Conservation (phyloP, 2,329 filamentous ascomycete species). For the Aureobasidium sp. region DNA sequence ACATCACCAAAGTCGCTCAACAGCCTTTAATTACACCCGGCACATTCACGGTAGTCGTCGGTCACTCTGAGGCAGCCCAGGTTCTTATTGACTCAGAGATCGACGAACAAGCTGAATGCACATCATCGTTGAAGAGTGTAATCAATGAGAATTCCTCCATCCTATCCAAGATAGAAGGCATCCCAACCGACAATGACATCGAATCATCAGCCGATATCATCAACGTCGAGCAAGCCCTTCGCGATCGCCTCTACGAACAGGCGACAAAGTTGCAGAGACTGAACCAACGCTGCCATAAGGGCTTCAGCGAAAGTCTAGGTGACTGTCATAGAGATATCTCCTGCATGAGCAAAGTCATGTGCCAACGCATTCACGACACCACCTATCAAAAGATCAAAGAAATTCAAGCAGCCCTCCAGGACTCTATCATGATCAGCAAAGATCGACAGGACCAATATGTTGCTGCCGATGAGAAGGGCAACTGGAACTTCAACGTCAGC, state of each 20-base stretch:
- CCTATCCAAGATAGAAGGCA: background rate
- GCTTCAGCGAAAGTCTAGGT: background rate
- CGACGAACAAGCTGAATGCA: background rate
- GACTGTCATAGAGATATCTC: conserved; percentile 18
- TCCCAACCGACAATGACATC: conserved; percentile 16
- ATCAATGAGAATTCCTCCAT: conserved; percentile 16
- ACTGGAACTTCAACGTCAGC: conserved; percentile 13
- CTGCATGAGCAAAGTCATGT: conserved; percentile 21
- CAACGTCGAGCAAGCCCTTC: background rate
- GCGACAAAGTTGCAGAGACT: conserved; percentile 4
- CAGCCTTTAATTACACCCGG: background rate
- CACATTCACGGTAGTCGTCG: conserved; percentile 9
- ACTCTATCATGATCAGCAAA: conserved; percentile 16
- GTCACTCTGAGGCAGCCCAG: conserved; percentile 2
- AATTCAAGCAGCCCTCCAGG: conserved; percentile 11
- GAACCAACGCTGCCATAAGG: conserved; percentile 14
- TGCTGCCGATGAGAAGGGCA: conserved; percentile 1
- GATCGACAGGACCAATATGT: conserved; percentile 7
- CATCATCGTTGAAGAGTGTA: background rate
- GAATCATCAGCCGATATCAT: background rate
- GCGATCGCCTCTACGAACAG: conserved; percentile 12
- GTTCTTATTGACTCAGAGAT: background rate
- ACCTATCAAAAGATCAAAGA: conserved; percentile 10
- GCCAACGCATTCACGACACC: conserved; percentile 15
- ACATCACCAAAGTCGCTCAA: conserved; percentile 11